phyloP scores from a whole-genome alignment of 1,139 yeast genomes.

The Debaryomyces fabryi region DNA sequence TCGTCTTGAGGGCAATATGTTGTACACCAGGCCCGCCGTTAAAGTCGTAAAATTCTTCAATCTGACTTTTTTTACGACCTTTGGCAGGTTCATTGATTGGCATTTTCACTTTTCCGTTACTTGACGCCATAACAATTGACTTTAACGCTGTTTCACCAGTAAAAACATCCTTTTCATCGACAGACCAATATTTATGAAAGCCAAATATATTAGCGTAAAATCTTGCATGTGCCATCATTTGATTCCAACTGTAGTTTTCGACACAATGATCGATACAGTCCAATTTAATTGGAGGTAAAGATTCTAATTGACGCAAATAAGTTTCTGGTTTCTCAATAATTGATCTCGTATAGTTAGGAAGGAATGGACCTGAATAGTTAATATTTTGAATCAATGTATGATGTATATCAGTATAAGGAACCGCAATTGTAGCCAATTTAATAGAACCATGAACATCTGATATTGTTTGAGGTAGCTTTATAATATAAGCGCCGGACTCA shows the following conservation, averaged over 20 bases:
- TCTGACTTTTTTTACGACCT: conserved; percentile 68
- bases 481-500: conserved; percentile 54
- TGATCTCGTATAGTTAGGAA: conserved; percentile 55
- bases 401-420: conserved; percentile 62
- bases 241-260: conserved; percentile 73
- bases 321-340: conserved; percentile 9
- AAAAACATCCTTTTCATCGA: conserved; percentile 71
- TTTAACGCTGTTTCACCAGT: conserved; percentile 70
- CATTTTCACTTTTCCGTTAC: conserved; percentile 67
- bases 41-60: conserved; percentile 78
- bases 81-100: conserved; percentile 84
- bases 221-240: conserved; percentile 59
- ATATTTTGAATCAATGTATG: conserved; percentile 66
- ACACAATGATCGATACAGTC: conserved; percentile 73
- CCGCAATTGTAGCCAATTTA: conserved; percentile 54
- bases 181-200: conserved; percentile 81
- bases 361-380: conserved; percentile 49
- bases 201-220: conserved; percentile 67
- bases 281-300: conserved; percentile 40
- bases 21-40: conserved; percentile 83
- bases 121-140: conserved; percentile 76
- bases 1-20: conserved; percentile 71
- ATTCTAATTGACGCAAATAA: conserved; percentile 2
- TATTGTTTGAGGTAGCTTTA: conserved; percentile 42
- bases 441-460: conserved; percentile 55